Base-by-base conservation (phyloP, 169 alveolate genomes). In the Babesia sp. region DNA sequence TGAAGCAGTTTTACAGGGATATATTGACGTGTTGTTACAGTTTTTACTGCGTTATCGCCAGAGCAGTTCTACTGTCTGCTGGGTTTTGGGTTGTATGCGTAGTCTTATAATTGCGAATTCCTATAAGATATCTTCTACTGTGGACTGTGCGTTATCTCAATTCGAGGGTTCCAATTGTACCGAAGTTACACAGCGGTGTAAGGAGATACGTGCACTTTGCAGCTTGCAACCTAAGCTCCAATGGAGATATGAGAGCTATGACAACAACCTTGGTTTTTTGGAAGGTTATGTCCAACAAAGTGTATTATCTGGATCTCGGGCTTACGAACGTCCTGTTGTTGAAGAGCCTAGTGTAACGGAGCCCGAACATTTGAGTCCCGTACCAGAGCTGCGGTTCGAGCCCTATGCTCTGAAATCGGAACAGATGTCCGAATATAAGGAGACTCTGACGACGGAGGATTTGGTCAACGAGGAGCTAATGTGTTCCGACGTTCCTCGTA, bases 31-130 rank as follows among this genome's bases (percentile, higher is more conserved):
- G 8, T 48, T 64, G 64, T 53, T 50, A 0, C 59, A 33, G 46
- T 46, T 64, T 20, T 22, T 64, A 16, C 31, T 8, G 39, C 28
- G 51, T 0, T 37, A 45, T 20, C 74, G 63, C 7, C 46, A 44
- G 46, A 34, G 41, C 24, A 69, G 45, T 33, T 18, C 41, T 33
- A 69, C 79, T 16, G 28, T 39, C 1, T 60, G 57, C 55, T 72
- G 83, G 83, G 45, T 72, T 8, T 44, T 72, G 37, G 64, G 66
- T 9, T 28, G 67, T 46, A 57, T 72, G 54, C 83, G 83, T 57
- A 72, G 24, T 11, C 71, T 69, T 18, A 57, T 72, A 18, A 72
- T 72, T 54, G 63, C 75, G 12, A 60, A 61, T 22, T 39, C 37
- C 4, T 72, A 61, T 26, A 9, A 18, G 14, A 57, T 46, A n/a